Base-by-base conservation (phyloP, 2,329 filamentous ascomycete genomes). In the Clonostachys sp. region DNA sequence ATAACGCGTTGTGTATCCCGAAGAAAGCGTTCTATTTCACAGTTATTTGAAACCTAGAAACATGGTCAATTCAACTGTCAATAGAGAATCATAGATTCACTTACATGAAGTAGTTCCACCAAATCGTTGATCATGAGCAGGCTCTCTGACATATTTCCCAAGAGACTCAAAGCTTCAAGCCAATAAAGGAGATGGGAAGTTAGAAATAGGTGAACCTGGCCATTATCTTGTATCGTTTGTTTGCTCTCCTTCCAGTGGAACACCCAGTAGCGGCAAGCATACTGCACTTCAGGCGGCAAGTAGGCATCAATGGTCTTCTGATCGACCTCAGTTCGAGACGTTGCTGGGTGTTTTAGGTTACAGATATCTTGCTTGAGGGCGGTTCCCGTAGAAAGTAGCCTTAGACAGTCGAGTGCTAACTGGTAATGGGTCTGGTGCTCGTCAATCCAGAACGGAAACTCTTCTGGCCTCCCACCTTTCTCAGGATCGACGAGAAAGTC, bases 401-500 rank as follows among this genome's bases (percentile, higher is more conserved):
- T 14, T 14, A 42, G 41, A 20, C 41, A 42, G 13, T 24, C 13
- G 16, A 20, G 20, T 20, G 13, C 16, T 3, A 18, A 14, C 13
- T 16, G 13, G 17, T 8, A 13, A 14, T 30, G 24, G 3, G 24
- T 10, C 24, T 5, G 24, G 9, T 30, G 24, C 24, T 10, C 24
- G 30, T 34, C 35, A 16, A 46, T 14, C 39, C 18, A 46, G 16
- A 46, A 46, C 16, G 13, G 24, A 12, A 17, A 16, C 38, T 34
- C 17, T 6, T 42, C 30, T 9, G 18, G 40, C 13, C 12, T 34
- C 14, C 17, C 30, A 18, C 13, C 13, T 20, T 42, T 42, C 14
- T 42, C 13, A 17, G 38, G 36, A 34, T 42, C 39, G 36, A 46
- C 14, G 12, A 46, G 38, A 14, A 42, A 46, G 39, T 46, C 45